Percentiles rank a stretch among this genome's conserved stretches.
Conservation (phyloP, 2,329 filamentous ascomycete genomes). For the Hypoxylon sp. region DNA sequence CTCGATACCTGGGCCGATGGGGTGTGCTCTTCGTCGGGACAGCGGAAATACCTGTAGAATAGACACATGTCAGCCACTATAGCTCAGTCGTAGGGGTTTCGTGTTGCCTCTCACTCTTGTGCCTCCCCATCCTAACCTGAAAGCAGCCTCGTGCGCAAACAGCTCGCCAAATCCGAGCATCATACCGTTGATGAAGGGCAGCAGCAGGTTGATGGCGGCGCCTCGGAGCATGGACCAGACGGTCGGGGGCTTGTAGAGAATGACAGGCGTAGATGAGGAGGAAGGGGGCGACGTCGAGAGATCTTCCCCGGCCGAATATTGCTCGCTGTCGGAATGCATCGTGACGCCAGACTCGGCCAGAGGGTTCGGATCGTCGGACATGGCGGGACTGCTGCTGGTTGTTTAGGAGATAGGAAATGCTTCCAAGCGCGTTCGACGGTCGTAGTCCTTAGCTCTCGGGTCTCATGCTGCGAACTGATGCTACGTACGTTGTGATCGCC, state of each 20-base stretch:
- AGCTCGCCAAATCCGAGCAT: conserved; percentile 98
- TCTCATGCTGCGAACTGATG: conserved; percentile 6
- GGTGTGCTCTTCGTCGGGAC: conserved; percentile 67
- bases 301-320: conserved; percentile 74
- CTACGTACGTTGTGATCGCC: neutral
- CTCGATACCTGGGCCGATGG: conserved; percentile 85
- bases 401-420: neutral
- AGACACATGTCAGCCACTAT: neutral
- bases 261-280: conserved; percentile 71
- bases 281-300: conserved; percentile 67
- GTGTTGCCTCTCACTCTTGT: conserved; percentile 75
- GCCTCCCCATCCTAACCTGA: conserved; percentile 88
- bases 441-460: neutral
- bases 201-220: conserved; percentile 91
- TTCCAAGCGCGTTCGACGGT: neutral
- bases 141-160: conserved; percentile 95
- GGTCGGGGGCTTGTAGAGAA: conserved; percentile 89
- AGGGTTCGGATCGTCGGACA: conserved; percentile 61
- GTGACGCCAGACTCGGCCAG: conserved; percentile 78
- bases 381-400: conserved; percentile 43
- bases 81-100: neutral
- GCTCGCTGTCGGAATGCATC: conserved; percentile 83
- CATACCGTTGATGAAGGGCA: conserved; percentile 96
- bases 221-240: conserved; percentile 85
- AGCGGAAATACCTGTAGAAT: conserved; percentile 62